Conservation (phyloP, 192 early-diverging fungal species). For the Backusella tarrabulga region DNA sequence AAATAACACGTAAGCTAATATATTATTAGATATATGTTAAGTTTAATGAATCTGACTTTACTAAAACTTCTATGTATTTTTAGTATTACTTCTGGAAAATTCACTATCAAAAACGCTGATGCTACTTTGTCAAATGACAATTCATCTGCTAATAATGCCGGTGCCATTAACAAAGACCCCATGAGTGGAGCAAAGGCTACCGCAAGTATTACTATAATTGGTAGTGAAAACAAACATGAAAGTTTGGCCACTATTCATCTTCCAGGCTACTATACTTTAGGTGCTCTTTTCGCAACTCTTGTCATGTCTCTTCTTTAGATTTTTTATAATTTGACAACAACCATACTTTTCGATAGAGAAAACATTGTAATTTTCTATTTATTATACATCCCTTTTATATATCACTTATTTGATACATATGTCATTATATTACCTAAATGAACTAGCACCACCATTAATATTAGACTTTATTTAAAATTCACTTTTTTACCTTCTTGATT, state of each 20-base stretch:
- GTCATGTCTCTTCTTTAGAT: not conserved
- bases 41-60: not conserved
- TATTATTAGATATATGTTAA: not conserved
- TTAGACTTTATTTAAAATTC: not conserved
- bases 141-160: not conserved
- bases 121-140: not conserved
- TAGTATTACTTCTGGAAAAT: not conserved
- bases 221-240: not conserved
- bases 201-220: not conserved
- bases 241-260: not conserved
- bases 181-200: not conserved
- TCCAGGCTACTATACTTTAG: not conserved
- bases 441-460: not conserved
- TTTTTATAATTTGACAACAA: not conserved
- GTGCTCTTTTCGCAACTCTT: not conserved
- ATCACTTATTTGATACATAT: not conserved
- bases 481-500: not conserved
- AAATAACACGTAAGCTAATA: not conserved
- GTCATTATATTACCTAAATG: not conserved
- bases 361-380: not conserved
- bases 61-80: not conserved
- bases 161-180: not conserved
- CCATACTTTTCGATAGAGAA: not conserved
- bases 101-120: not conserved
- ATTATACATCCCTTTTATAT: not conserved